phyloP scores from a whole-genome alignment of 345 rosid genomes.

The Euphorbia lathyris region DNA sequence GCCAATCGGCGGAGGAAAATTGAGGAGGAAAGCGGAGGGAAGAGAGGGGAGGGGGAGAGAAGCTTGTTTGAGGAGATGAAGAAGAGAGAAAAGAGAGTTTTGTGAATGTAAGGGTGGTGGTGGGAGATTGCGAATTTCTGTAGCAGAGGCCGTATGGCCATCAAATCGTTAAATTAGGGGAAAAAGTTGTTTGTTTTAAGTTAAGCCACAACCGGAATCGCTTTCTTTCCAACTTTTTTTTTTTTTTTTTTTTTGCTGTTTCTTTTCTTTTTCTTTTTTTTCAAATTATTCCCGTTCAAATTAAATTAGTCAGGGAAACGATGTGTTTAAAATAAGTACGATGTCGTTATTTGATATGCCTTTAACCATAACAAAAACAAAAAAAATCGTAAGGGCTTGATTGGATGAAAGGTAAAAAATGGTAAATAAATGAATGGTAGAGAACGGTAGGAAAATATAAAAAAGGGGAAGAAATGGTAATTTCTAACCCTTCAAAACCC shows the following conservation, averaged over 20 bases:
- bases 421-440: too few species aligned
- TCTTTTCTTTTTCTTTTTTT: too few species aligned
- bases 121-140: constrained; percentile 39
- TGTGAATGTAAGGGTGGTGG: constrained; percentile 15
- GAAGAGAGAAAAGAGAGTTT: constrained; percentile 7
- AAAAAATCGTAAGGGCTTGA: too few species aligned
- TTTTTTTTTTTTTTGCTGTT: neutral
- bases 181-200: neutral
- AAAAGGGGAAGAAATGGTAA: too few species aligned
- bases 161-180: constrained; percentile 22
- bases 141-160: constrained; percentile 74
- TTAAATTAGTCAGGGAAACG: too few species aligned
- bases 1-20: constrained; percentile 18
- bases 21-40: constrained; percentile 3
- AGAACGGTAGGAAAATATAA: too few species aligned
- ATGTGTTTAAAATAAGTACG: too few species aligned
- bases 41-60: constrained; percentile 12
- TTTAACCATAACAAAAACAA: too few species aligned
- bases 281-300: too few species aligned
- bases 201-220: constrained; percentile 18
- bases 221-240: neutral
- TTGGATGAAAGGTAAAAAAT: too few species aligned
- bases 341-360: too few species aligned
- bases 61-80: neutral
- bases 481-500: too few species aligned